These are phyloP conservation scores for Cornus controversa DNA, from an alignment of 148 eudicot genomes.

Conservation along the genomic window DNA sequence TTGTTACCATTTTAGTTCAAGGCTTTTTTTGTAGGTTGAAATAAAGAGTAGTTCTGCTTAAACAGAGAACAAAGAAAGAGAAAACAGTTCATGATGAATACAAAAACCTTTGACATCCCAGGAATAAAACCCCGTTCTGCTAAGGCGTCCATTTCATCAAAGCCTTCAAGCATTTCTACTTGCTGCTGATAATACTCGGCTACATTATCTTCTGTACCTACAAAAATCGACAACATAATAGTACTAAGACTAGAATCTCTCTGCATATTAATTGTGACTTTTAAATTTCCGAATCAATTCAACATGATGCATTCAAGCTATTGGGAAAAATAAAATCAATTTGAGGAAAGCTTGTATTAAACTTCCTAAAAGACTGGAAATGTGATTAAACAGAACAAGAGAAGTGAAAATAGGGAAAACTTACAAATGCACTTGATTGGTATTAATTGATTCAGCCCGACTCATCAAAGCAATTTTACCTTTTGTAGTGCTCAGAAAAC, in stretches of 20 bases:
- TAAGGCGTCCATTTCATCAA: conserved; percentile 82
- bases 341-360: not conserved
- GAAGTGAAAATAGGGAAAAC: not conserved
- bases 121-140: conserved; percentile 86
- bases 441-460: not conserved
- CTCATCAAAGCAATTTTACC: not conserved
- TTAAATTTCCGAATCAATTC: not conserved
- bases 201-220: conserved; percentile 75
- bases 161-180: conserved; percentile 80
- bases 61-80: not conserved
- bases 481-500: not conserved
- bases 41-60: not conserved
- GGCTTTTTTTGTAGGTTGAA: not conserved
- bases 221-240: not conserved
- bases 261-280: not conserved
- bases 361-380: not conserved
- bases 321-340: not conserved
- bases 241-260: not conserved
- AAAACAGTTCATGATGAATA: not conserved
- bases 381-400: not conserved
- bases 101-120: conserved; percentile 60
- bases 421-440: not conserved
- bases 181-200: conserved; percentile 87
- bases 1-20: conserved; percentile 6
- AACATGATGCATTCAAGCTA: not conserved